phyloP scores from a whole-genome alignment of 176 grass and related monocot genomes.

The Avena sativa region DNA sequence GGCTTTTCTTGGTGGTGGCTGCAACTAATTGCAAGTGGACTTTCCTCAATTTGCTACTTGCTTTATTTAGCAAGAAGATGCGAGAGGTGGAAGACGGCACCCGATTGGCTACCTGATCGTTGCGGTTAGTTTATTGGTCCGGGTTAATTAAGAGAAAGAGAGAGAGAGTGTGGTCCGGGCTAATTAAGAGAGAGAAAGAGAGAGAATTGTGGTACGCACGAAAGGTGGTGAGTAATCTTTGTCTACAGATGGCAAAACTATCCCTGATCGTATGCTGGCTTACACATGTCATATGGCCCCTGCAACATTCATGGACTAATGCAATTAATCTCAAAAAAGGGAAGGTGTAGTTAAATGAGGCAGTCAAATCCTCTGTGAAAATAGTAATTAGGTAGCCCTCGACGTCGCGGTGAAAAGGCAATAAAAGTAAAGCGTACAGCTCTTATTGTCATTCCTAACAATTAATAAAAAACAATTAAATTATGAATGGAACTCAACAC shows the following conservation, averaged over 20 bases:
- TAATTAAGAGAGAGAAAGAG: constrained; percentile 5
- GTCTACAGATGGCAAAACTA: background rate
- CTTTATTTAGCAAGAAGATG: constrained; percentile 62
- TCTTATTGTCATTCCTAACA: no score
- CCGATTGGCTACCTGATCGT: constrained; percentile 45
- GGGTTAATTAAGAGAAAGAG: constrained; percentile 30
- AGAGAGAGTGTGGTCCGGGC: constrained; percentile 25
- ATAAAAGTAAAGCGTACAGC: no score
- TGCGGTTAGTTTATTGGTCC: constrained; percentile 48
- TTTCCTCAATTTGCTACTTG: constrained; percentile 60
- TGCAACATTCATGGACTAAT: background rate
- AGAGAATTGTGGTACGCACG: constrained; percentile 35
- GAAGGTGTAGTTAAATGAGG: background rate
- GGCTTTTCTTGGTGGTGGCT: constrained; percentile 54
- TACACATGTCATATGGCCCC: background rate
- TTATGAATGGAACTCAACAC: no score
- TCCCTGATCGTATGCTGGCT: background rate
- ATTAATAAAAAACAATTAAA: no score
- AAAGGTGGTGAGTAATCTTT: constrained; percentile 20
- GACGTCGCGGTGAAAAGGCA: no score
- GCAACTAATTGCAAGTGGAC: constrained; percentile 46
- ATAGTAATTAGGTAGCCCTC: background rate
- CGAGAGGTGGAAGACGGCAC: constrained; percentile 9
- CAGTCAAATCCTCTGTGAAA: background rate
- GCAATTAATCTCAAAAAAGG: background rate